Percentiles rank a stretch among this genome's conserved stretches.
Evolutionary conservation across 2,329 filamentous ascomycete genomes (phyloP).

Genomic region (Ascosphaera apis): DNA sequence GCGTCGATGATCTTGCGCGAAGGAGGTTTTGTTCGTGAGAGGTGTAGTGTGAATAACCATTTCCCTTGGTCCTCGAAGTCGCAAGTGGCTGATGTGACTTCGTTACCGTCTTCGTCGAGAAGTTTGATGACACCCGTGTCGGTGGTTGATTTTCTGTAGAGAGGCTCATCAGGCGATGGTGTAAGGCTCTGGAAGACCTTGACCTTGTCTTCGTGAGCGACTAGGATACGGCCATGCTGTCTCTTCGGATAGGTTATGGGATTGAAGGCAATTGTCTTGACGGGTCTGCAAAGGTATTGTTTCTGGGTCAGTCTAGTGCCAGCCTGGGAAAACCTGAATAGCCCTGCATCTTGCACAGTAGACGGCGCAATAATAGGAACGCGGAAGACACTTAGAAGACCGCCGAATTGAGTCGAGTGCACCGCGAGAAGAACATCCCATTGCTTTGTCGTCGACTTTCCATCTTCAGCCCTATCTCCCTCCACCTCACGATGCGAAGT

Average conservation of each 20-base stretch:
- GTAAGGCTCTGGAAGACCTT: conserved; percentile 17
- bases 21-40: neutral
- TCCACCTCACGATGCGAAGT: conserved; percentile 11
- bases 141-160: too few species aligned
- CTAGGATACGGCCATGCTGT: neutral
- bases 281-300: conserved; percentile 25
- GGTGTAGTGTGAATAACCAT: conserved; percentile 21
- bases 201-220: conserved; percentile 10
- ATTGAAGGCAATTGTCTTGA: conserved; percentile 30
- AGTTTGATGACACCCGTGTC: too few species aligned
- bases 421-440: conserved; percentile 25
- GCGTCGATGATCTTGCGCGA: conserved; percentile 22
- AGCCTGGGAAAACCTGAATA: conserved; percentile 13
- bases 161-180: too few species aligned
- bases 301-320: conserved; percentile 23
- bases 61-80: conserved; percentile 12
- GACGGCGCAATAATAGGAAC: conserved; percentile 15
- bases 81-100: neutral
- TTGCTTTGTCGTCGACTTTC: neutral
- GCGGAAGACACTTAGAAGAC: conserved; percentile 22
- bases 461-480: neutral
- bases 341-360: conserved; percentile 3
- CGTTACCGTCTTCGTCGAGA: too few species aligned
- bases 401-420: conserved; percentile 21
- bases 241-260: conserved; percentile 24